Conservation (phyloP, 208 protist genomes). For the Wallacemonas collosoma region DNA sequence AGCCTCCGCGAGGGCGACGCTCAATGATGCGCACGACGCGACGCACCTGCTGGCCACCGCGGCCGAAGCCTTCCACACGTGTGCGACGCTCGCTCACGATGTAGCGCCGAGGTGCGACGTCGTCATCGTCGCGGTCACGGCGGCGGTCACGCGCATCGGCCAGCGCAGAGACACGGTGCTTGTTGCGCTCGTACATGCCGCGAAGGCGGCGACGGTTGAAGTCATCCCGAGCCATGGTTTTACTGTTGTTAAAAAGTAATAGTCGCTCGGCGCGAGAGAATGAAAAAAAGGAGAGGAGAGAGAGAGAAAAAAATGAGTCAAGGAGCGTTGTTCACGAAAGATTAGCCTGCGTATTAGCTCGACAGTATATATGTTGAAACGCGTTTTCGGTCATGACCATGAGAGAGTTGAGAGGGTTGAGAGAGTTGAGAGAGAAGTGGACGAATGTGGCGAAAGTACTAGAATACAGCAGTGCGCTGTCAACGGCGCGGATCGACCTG, state of each 20-base stretch:
- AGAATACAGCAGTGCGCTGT: too few relatives aligned
- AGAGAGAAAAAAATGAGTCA: conserved; percentile 9
- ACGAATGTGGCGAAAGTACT: too few relatives aligned
- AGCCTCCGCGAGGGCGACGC: conserved; percentile 15
- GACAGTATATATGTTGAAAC: too few relatives aligned
- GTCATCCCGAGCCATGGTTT: conserved; percentile 63
- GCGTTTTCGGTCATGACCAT: too few relatives aligned
- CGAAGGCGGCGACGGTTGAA: conserved; percentile 78
- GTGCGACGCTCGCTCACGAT: conserved; percentile 76
- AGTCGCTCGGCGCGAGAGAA: background rate
- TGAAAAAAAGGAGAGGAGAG: conserved; percentile 6
- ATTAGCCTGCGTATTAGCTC: too few relatives aligned
- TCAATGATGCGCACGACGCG: conserved; percentile 35
- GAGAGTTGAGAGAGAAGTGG: too few relatives aligned
- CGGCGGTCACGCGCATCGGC: conserved; percentile 76
- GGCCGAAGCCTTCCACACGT: conserved; percentile 82
- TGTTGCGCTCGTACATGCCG: conserved; percentile 82
- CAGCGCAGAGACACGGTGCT: conserved; percentile 63
- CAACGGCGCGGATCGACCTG: too few relatives aligned
- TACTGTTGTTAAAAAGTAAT: background rate
- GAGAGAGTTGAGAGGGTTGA: too few relatives aligned
- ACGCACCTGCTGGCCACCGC: conserved; percentile 66
- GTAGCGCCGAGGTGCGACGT: conserved; percentile 73
- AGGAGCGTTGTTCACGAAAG: too few relatives aligned
- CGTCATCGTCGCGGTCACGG: conserved; percentile 39